phyloP scores from a whole-genome alignment of 805 yeast genomes.

The Starmerella cellae region DNA sequence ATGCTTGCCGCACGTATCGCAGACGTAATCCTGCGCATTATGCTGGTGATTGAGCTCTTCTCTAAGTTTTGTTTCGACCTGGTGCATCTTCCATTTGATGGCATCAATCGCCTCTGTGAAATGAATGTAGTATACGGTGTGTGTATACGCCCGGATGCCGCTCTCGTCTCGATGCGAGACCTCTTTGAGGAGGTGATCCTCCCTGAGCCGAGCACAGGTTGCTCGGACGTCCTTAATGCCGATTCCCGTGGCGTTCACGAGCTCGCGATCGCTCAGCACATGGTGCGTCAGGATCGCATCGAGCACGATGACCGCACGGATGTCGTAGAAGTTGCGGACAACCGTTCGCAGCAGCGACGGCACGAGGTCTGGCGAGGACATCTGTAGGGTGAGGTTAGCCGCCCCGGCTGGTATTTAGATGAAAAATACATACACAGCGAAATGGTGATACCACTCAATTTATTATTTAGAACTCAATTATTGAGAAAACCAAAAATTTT shows the following conservation, averaged over 20 bases:
- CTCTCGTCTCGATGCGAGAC: conserved; percentile 38
- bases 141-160: conserved; percentile 49
- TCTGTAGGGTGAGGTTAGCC: background rate
- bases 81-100: conserved; percentile 90
- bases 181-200: conserved; percentile 54
- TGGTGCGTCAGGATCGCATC: conserved; percentile 83
- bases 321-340: conserved; percentile 74
- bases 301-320: conserved; percentile 65
- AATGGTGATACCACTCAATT: too few species aligned
- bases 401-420: too few species aligned
- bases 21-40: conserved; percentile 86
- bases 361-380: background rate
- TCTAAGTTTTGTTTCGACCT: conserved; percentile 62
- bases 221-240: conserved; percentile 78
- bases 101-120: conserved; percentile 90
- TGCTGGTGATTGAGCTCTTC: conserved; percentile 73
- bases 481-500: too few species aligned
- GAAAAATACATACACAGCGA: too few species aligned
- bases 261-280: conserved; percentile 84
- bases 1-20: conserved; percentile 72
- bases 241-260: conserved; percentile 65
- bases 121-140: conserved; percentile 78
- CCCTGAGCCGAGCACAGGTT: conserved; percentile 64
- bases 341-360: conserved; percentile 53
- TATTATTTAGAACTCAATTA: too few species aligned